Percentiles rank a stretch among this genome's conserved stretches.
Evolutionary conservation across 305 asterid species (phyloP).

Genomic region (Fraxinus sp.): DNA sequence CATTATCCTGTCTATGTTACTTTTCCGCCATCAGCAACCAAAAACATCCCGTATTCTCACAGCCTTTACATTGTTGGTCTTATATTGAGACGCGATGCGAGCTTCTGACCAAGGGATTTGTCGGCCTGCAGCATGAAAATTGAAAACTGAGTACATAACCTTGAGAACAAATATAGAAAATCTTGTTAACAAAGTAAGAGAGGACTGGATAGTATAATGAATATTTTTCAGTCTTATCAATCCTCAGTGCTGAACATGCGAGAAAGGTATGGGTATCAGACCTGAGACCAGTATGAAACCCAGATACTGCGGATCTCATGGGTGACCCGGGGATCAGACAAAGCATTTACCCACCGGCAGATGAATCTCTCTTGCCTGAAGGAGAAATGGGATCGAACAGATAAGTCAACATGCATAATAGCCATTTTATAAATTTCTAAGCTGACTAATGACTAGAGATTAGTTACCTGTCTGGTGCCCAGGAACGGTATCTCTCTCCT

Average conservation of each 20-base stretch:
- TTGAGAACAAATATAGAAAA: background rate
- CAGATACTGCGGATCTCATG: constrained; percentile 84
- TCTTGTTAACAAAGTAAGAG: background rate
- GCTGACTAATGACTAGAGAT: background rate
- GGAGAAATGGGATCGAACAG: background rate
- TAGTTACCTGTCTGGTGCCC: constrained; percentile 66
- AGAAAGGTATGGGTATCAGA: background rate
- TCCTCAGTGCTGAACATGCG: background rate
- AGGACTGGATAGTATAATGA: background rate
- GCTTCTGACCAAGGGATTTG: constrained; percentile 76
- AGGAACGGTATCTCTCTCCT: constrained; percentile 87
- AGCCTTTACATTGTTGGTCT: constrained; percentile 66
- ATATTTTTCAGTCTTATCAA: background rate
- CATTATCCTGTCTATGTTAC: constrained; percentile 1
- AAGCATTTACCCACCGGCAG: constrained; percentile 62
- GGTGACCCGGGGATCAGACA: constrained; percentile 75
- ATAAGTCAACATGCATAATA: background rate
- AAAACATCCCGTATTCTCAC: background rate
- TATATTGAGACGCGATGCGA: constrained; percentile 65
- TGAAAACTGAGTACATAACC: background rate
- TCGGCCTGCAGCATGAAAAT: constrained; percentile 54
- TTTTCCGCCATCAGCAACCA: background rate
- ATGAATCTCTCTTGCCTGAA: constrained; percentile 81
- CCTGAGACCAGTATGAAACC: constrained; percentile 75
- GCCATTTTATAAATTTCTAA: background rate